Percentiles rank a stretch among this genome's conserved stretches.
phyloP scores from a whole-genome alignment of 306 rosid species.

The Castanospermum australe region DNA sequence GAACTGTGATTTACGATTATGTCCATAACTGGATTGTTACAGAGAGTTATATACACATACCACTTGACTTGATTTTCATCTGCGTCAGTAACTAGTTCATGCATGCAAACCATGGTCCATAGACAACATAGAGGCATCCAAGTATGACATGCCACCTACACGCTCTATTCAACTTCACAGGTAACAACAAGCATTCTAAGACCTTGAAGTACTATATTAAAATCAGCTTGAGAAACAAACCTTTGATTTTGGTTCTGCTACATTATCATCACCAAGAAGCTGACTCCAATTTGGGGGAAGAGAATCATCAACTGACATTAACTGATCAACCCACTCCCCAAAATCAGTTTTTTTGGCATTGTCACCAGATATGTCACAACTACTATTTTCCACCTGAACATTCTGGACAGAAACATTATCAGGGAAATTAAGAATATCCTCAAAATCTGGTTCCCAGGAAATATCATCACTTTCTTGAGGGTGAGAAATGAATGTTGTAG shows the following conservation, averaged over 20 bases:
- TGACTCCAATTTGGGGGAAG: constrained; percentile 48
- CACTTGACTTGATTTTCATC: not conserved
- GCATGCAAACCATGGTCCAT: not conserved
- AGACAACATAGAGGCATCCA: not conserved
- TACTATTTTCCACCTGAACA: constrained; percentile 40
- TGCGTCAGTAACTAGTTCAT: not conserved
- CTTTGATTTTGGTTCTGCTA: constrained; percentile 43
- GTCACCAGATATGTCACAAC: constrained; percentile 42
- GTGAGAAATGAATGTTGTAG: constrained; percentile 37
- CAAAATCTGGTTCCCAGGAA: constrained; percentile 52
- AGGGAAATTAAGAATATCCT: constrained; percentile 45
- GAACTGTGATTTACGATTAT: not conserved
- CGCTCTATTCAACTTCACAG: not conserved
- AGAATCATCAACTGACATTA: constrained; percentile 50
- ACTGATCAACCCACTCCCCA: constrained; percentile 56
- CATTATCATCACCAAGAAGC: constrained; percentile 42
- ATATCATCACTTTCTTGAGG: constrained; percentile 33
- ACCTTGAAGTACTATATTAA: not conserved
- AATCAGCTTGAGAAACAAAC: constrained; percentile 34
- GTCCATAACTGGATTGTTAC: not conserved
- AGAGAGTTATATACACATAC: not conserved
- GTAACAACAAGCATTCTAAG: not conserved
- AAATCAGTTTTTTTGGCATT: constrained; percentile 39
- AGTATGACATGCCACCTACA: not conserved
- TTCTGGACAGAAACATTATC: constrained; percentile 46